A percentile compares a stretch with the other conserved stretches of the same genome.
Evolutionary conservation across 352 stramenopile species (phyloP).

Genomic region (Globisporangium irregulare): DNA sequence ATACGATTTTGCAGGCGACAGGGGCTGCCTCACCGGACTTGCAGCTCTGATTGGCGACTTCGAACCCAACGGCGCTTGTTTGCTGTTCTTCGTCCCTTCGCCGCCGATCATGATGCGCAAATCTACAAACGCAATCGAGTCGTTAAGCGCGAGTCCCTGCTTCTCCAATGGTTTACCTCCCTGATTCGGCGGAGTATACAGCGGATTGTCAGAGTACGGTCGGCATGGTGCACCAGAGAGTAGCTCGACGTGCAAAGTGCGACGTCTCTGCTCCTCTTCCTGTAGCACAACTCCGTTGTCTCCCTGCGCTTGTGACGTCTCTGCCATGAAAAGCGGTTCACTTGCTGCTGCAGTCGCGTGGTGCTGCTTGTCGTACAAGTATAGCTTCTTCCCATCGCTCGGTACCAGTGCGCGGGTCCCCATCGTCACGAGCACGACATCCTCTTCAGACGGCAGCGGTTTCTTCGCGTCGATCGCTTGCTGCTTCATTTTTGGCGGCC

Average conservation of each 20-base stretch:
- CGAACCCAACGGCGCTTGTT: background rate
- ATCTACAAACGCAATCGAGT: conserved; percentile 71
- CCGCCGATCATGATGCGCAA: conserved; percentile 48
- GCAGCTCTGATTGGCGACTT: background rate
- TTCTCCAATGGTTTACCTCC: conserved; percentile 17
- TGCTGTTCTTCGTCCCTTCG: conserved; percentile 3
- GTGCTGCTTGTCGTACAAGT: conserved; percentile 63
- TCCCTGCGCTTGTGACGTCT: background rate
- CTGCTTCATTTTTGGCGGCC: conserved; percentile 63
- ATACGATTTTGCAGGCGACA: conserved; percentile 10
- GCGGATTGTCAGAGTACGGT: conserved; percentile 68
- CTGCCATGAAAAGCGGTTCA: conserved; percentile 23
- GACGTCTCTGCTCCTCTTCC: conserved; percentile 20
- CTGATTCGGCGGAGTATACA: conserved; percentile 65
- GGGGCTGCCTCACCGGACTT: background rate
- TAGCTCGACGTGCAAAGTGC: conserved; percentile 66
- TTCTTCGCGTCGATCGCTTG: conserved; percentile 59
- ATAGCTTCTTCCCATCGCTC: conserved; percentile 76
- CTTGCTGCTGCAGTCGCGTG: conserved; percentile 22
- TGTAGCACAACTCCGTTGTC: conserved; percentile 16
- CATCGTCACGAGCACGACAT: conserved; percentile 76
- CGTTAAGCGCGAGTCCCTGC: conserved; percentile 27
- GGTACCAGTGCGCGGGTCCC: conserved; percentile 58
- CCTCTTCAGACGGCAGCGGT: conserved; percentile 54
- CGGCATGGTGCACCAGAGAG: conserved; percentile 57